phyloP scores from a whole-genome alignment of 164 flowering plant species.

The Magnolia kwangsiensis region DNA sequence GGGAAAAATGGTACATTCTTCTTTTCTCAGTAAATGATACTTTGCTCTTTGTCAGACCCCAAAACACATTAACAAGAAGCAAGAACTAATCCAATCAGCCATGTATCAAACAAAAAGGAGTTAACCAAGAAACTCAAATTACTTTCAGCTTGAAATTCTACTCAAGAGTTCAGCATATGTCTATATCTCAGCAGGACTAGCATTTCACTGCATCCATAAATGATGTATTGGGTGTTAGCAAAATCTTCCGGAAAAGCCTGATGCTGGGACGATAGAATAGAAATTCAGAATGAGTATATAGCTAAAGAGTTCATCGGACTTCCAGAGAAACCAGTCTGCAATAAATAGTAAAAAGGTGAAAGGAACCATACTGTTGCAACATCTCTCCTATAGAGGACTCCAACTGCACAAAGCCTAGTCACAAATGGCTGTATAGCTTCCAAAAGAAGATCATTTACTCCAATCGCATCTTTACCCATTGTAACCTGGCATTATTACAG shows the following conservation, averaged over 20 bases:
- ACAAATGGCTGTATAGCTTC: constrained; percentile 57
- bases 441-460: constrained; percentile 46
- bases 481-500: constrained; percentile 52
- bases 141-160: not conserved
- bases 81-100: not conserved
- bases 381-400: constrained; percentile 63
- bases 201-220: not conserved
- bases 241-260: not conserved
- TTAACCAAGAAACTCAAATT: not conserved
- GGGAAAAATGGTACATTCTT: too few species aligned
- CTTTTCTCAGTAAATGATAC: too few species aligned
- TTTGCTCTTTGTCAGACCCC: not conserved
- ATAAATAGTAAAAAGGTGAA: not conserved
- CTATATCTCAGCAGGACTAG: not conserved
- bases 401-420: constrained; percentile 46
- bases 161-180: not conserved
- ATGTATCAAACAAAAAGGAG: not conserved
- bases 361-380: constrained; percentile 49
- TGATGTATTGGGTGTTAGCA: not conserved
- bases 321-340: not conserved
- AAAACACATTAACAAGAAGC: not conserved
- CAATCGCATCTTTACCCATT: constrained; percentile 68
- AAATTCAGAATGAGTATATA: not conserved
- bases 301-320: not conserved
- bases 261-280: too few species aligned